Evolutionary conservation across 2,329 filamentous ascomycete genomes (phyloP).

Genomic region (Thermochaetoides dissita): DNA sequence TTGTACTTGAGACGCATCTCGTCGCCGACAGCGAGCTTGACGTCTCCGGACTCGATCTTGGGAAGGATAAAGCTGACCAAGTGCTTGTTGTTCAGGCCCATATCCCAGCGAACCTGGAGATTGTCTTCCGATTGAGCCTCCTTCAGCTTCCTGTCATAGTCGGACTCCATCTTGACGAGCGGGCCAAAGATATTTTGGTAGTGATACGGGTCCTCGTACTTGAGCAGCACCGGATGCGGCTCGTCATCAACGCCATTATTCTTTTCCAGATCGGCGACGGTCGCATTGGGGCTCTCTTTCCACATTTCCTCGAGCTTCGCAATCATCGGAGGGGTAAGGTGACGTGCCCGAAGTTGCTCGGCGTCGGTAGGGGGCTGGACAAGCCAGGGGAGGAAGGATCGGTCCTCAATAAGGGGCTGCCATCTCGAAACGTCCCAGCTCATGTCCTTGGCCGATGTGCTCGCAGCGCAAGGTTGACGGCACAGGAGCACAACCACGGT

Average conservation of each 20-base stretch:
- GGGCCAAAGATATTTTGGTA: conserved; percentile 99
- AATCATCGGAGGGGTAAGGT: conserved; percentile 86
- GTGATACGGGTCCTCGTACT: conserved; percentile 94
- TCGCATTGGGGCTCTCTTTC: conserved; percentile 87
- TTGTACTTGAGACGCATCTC: conserved; percentile 97
- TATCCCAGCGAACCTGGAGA: conserved; percentile 87
- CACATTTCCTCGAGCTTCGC: conserved; percentile 95
- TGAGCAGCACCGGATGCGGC: conserved; percentile 77
- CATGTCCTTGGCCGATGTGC: conserved; percentile 96
- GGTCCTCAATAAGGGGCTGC: conserved; percentile 95
- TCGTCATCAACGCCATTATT: conserved; percentile 87
- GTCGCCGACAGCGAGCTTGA: conserved; percentile 93
- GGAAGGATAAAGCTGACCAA: conserved; percentile 89
- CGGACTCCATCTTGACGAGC: conserved; percentile 95
- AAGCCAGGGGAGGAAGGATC: conserved; percentile 88
- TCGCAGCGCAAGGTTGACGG: conserved; percentile 88
- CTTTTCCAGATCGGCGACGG: conserved; percentile 82
- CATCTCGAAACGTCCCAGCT: conserved; percentile 98
- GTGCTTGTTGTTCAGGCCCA: conserved; percentile 93
- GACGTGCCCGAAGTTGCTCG: conserved; percentile 87
- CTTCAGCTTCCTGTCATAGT: conserved; percentile 98
- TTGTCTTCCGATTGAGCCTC: conserved; percentile 95
- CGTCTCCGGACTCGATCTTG: conserved; percentile 93
- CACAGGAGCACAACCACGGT: conserved; percentile 94
- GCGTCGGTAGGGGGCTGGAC: conserved; percentile 80